These are phyloP conservation scores for Stipa capillata DNA, from an alignment of 176 grass and related monocot species.

Conservation along the genomic window DNA sequence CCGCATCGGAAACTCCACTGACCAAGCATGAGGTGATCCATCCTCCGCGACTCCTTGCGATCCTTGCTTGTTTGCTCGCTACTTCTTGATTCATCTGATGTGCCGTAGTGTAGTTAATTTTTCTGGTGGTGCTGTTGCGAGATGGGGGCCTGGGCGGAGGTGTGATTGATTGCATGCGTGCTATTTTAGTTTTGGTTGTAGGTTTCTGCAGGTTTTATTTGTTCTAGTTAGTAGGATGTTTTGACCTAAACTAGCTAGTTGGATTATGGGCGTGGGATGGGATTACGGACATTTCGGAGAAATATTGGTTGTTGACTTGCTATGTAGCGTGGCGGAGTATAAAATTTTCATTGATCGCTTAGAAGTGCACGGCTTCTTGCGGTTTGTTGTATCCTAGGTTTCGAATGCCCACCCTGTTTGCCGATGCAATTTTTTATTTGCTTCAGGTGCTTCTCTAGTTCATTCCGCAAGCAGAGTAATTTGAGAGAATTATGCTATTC, in stretches of 20 bases:
- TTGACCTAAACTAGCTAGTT: not conserved
- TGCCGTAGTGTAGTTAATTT: not conserved
- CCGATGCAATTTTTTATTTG: not conserved
- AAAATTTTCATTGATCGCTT: not conserved
- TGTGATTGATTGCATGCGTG: not conserved
- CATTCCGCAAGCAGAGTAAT: not conserved
- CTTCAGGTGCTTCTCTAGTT: not conserved
- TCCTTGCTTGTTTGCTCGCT: not conserved
- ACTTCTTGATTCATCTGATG: not conserved
- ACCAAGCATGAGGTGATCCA: slow-evolving; percentile 32
- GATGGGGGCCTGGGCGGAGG: not conserved
- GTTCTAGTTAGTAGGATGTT: too few relatives aligned
- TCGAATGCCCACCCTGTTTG: not conserved
- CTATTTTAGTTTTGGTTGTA: not conserved
- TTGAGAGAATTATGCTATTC: not conserved
- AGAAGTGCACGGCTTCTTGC: not conserved
- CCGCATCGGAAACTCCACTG: not conserved
- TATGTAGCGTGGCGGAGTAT: not conserved
- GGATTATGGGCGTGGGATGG: not conserved
- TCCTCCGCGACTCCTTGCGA: not conserved
- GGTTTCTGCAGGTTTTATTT: not conserved
- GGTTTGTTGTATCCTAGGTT: not conserved
- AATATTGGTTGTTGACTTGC: not conserved
- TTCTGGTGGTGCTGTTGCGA: not conserved
- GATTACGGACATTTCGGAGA: not conserved